Conservation (phyloP, 2,329 filamentous ascomycete species). For the Colletotrichum cereale region DNA sequence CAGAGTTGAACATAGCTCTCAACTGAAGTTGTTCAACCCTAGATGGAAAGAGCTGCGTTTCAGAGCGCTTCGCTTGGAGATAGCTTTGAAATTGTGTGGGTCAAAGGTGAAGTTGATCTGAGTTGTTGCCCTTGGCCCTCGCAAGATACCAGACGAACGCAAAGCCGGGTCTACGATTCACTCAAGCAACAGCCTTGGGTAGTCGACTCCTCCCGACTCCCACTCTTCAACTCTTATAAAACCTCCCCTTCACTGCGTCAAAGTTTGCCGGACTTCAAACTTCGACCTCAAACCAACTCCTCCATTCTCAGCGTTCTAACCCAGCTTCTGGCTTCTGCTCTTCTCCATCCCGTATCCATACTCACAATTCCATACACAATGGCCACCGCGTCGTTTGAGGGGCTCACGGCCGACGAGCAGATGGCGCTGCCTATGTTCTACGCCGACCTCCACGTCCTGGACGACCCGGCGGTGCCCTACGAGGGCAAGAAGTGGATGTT, state of each 20-base stretch:
- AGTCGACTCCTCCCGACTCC: neutral
- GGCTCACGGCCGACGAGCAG: neutral
- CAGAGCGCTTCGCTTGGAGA: neutral
- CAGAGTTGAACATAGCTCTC: neutral
- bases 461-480: neutral
- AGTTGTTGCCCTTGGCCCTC: neutral
- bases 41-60: too few relatives aligned
- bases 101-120: neutral
- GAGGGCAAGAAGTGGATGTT: conserved; percentile 12
- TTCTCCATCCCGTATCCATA: neutral
- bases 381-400: neutral
- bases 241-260: neutral
- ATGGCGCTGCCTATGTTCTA: neutral
- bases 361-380: neutral
- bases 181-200: neutral
- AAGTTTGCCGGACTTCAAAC: neutral
- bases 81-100: neutral
- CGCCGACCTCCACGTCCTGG: neutral
- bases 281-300: neutral
- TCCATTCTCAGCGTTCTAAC: neutral
- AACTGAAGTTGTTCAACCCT: neutral
- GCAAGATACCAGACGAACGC: neutral
- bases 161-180: neutral
- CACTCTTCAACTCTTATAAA: neutral
- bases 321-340: too few relatives aligned